phyloP scores from a whole-genome alignment of 768 basidiomycete genomes.

The Pleurotus pulmonarius region DNA sequence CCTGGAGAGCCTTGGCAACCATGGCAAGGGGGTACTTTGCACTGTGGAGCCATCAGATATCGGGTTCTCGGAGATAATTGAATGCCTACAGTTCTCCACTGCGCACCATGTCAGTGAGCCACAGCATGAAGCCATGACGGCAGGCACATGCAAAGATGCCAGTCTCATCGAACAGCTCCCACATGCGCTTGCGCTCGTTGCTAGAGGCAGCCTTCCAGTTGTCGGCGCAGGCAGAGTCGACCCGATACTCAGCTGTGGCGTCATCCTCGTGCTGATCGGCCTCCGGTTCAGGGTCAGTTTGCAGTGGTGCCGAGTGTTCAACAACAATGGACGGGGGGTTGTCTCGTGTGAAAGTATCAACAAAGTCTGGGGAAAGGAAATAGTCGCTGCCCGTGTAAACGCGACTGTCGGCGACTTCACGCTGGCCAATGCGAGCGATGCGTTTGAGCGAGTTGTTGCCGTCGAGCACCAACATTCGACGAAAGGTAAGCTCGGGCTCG shows the following conservation, averaged over 20 bases:
- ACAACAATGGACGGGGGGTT: conserved; percentile 12
- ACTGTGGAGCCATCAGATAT: conserved; percentile 12
- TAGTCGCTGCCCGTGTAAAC: conserved; percentile 16
- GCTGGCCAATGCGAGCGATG: conserved; percentile 16
- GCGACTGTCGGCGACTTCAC: conserved; percentile 15
- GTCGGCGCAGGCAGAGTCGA: conserved; percentile 17
- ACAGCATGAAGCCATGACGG: conserved; percentile 26
- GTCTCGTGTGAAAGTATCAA: conserved; percentile 27
- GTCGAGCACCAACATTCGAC: conserved; percentile 24
- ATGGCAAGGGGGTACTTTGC: conserved; percentile 24
- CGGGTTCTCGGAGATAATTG: background rate
- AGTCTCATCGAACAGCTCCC: conserved; percentile 30
- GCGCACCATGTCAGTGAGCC: conserved; percentile 26
- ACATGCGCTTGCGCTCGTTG: conserved; percentile 26
- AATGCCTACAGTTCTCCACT: conserved; percentile 32
- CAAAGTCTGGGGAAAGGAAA: conserved; percentile 18
- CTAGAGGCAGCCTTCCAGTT: conserved; percentile 27
- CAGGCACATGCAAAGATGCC: conserved; percentile 34
- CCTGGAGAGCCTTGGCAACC: conserved; percentile 17
- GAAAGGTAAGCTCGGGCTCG: conserved; percentile 22
- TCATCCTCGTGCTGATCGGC: background rate
- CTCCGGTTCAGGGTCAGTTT: background rate
- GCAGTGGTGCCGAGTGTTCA: background rate
- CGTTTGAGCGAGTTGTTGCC: conserved; percentile 30
- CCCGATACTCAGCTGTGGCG: conserved; percentile 1